Base-by-base conservation (phyloP, 2,329 filamentous ascomycete genomes). In the Polychaeton citri region DNA sequence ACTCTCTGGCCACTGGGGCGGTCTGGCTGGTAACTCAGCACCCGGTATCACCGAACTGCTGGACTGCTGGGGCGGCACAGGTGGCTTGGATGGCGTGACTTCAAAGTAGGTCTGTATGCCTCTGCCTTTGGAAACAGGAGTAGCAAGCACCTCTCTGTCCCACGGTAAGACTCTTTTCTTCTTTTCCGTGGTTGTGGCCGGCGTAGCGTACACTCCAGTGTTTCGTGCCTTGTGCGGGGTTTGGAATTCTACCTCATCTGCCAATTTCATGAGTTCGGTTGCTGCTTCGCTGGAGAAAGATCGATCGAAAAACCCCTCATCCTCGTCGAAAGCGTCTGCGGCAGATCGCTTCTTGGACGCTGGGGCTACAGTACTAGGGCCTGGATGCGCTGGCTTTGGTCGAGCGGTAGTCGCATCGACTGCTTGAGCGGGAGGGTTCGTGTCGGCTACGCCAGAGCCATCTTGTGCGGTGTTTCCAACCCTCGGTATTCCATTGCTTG, bases 181-280 rank as follows among this genome's bases (percentile, higher is more conserved):
- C 6, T 17, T 38, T 8, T 34, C 20, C 3, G 33, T 15, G 2
- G 45, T 52, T 16, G 52, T 54, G 13, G 42, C 47, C 12, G 60
- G 63, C 18, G 62, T 64, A 5, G 53, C 52, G 39, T 59, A 55
- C 8, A 53, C 45, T 10, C 55, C 53, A 8, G 51, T 56, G 44
- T 57, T 61, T 16, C 47, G 48, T 19, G 53, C 51, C 43, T 66
- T 66, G 24, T 55, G 55, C 9, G 63, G 61, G 20, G 61, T 65
- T 37, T 60, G 55, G 3, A 45, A 46, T n/a, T 43, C 39, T 3
- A 43, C 37, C 5, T 33, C 32, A 19, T 49, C 48, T 7, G 41
- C 50, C 32, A 38, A 50, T 35, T 33, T 47, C 34, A 34, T 44
- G 18, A 63, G 39, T 33, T 59, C 53, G 24, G 52, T 44, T 32